Base-by-base conservation (phyloP, 2,329 filamentous ascomycete genomes). In the Alternaria conjuncta region DNA sequence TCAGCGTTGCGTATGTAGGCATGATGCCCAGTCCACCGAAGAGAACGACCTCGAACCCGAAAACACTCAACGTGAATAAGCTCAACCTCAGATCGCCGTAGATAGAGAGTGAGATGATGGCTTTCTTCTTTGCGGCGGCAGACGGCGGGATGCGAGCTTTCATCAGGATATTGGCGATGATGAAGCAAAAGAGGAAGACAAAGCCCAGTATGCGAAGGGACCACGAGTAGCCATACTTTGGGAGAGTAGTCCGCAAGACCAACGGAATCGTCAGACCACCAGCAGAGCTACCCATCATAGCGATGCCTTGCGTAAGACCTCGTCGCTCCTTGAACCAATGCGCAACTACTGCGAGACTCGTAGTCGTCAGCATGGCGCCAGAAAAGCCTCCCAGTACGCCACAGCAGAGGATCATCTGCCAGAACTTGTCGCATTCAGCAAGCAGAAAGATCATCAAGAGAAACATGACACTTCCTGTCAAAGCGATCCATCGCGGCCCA, bases 371-470 rank as follows among this genome's bases (percentile, higher is more conserved):
- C 60, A 82, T 72, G 2, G 80, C 80, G 1, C 76, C 78, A 0
- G 79, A 73, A 1, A 80, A 63, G 0, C 81, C 83, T 9, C 77
- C 80, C 0, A 84, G 66, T 3, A 84, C 64, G 5, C 78, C 78
- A 59, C 78, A 79, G 26, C 76, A 77, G 0, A 84, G 70, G 10
- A 84, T 69, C 66, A 83, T 78, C 30, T 84, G 82, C 72, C 80
- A 84, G 64, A 80, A 83, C 26, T 74, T 74, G 59, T 64, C 60
- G 46, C 76, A 78, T 25, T 79, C 76, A 1, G 76, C 75, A 9
- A 78, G 67, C 7, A 78, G 55, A 26, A 79, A 78, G 2, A 76
- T 65, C 75, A 77, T 77, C 44, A 73, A 15, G 10, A 76, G 13
- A 18, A 74, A 75, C 6, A 64, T 69, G 12, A 64, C 32, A 54